Evolutionary conservation across 768 basidiomycete species (phyloP).

Genomic region (Lactifluus hygrophoroides): DNA sequence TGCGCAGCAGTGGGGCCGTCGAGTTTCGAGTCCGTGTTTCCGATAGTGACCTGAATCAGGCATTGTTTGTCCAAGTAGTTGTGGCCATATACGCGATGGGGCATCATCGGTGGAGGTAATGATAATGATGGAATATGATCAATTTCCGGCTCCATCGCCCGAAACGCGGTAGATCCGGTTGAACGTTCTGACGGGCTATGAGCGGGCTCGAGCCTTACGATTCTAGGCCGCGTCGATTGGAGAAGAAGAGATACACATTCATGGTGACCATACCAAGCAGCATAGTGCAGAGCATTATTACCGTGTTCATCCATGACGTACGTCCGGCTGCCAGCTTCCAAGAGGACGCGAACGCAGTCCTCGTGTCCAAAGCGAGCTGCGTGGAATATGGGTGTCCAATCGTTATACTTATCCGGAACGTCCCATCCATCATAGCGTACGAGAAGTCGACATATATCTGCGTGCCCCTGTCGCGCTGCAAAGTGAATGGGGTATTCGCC

Average conservation of each 20-base stretch:
- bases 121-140: conserved; percentile 93
- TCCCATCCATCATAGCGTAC: conserved; percentile 73
- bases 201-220: conserved; percentile 15
- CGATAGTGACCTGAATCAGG: conserved; percentile 81
- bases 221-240: conserved; percentile 22
- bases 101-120: conserved; percentile 96
- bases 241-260: conserved; percentile 51
- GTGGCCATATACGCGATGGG: conserved; percentile 95
- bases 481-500: conserved; percentile 98
- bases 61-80: conserved; percentile 84
- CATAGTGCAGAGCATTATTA: conserved; percentile 83
- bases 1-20: conserved; percentile 25
- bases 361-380: conserved; percentile 81
- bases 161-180: conserved; percentile 19
- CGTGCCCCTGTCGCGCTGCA: conserved; percentile 87
- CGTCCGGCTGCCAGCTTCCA: conserved; percentile 74
- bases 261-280: conserved; percentile 91
- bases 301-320: conserved; percentile 75
- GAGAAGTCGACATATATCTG: conserved; percentile 72
- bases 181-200: conserved; percentile 24
- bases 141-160: conserved; percentile 55
- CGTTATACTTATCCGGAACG: conserved; percentile 89
- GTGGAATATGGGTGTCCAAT: conserved; percentile 97
- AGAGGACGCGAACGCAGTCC: conserved; percentile 64
- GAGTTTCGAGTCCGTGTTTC: conserved; percentile 43